Evolutionary conservation across 1,139 yeast species (phyloP).

Genomic region (Nadsonia starkeyi-henricii): DNA sequence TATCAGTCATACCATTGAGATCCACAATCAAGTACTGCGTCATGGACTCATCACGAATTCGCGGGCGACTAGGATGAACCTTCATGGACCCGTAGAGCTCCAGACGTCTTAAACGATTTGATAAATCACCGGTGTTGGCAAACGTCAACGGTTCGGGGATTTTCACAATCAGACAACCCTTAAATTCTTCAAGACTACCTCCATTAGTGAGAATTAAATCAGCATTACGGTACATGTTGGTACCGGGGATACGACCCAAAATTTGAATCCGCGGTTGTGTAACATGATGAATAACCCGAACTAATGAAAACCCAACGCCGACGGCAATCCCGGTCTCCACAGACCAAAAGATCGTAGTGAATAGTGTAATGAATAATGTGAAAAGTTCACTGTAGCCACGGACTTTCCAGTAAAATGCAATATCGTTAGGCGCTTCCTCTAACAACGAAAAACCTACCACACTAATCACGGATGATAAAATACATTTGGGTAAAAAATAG

Average conservation of each 20-base stretch:
- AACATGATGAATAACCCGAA: constrained; percentile 73
- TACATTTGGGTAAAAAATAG: constrained; percentile 66
- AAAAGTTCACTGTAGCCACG: constrained; percentile 65
- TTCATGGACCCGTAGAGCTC: constrained; percentile 75
- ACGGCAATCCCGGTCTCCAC: constrained; percentile 82
- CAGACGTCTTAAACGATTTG: constrained; percentile 57
- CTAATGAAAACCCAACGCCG: constrained; percentile 68
- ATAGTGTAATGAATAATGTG: constrained; percentile 59
- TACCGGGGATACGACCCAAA: constrained; percentile 67
- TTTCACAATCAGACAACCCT: constrained; percentile 74
- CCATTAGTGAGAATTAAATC: constrained; percentile 30
- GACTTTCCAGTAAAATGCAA: constrained; percentile 58
- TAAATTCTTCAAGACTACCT: constrained; percentile 43
- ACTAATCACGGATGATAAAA: constrained; percentile 68
- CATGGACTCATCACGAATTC: constrained; percentile 39
- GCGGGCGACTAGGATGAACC: constrained; percentile 70
- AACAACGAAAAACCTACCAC: constrained; percentile 65
- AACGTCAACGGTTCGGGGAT: constrained; percentile 90
- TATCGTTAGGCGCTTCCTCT: constrained; percentile 78
- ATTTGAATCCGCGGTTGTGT: constrained; percentile 84
- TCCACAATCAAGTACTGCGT: constrained; percentile 66
- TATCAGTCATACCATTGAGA: constrained; percentile 68
- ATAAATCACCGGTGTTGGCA: constrained; percentile 76
- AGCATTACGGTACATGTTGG: constrained; percentile 65
- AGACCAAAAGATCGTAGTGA: constrained; percentile 65